Evolutionary conservation across 495 filamentous ascomycete species (phyloP).

Genomic region (Xylaria venustula): DNA sequence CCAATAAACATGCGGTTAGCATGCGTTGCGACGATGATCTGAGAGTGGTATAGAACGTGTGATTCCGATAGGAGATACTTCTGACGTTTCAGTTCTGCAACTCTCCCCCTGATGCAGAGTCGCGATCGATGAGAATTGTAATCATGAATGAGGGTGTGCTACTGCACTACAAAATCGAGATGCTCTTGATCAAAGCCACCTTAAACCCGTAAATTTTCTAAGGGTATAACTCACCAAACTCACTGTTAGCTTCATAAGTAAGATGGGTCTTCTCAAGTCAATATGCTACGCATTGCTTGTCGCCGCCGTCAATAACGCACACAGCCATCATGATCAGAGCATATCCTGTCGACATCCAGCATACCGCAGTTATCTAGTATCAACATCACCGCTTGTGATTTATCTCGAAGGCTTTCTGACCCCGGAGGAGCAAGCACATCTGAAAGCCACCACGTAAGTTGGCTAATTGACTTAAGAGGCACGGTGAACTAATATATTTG

Average conservation of each 20-base stretch:
- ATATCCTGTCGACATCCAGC: slow-evolving; percentile 36
- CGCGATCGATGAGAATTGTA: background rate
- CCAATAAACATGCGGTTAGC: slow-evolving; percentile 22
- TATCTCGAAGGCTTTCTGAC: slow-evolving; percentile 54
- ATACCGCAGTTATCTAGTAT: slow-evolving; percentile 52
- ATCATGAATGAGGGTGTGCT: background rate
- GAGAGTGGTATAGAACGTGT: slow-evolving; percentile 9
- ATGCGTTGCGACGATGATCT: background rate
- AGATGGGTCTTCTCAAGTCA: slow-evolving; percentile 23
- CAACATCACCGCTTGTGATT: slow-evolving; percentile 54
- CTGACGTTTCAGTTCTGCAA: slow-evolving; percentile 28
- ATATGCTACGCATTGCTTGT: slow-evolving; percentile 22
- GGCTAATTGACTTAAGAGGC: background rate
- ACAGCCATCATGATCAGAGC: slow-evolving; percentile 15
- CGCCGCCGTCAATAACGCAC: slow-evolving; percentile 14
- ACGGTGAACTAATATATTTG: background rate
- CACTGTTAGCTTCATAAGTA: background rate
- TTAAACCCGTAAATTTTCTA: background rate
- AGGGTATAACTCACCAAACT: background rate
- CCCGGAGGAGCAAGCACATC: slow-evolving; percentile 37
- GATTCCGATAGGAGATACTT: slow-evolving; percentile 9
- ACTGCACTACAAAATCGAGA: slow-evolving; percentile 4
- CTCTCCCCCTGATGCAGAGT: slow-evolving; percentile 1
- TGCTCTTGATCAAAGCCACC: background rate
- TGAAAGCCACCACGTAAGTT: slow-evolving; percentile 42